These are phyloP conservation scores for Mycena epipterygia DNA, from an alignment of 768 basidiomycete genomes.

Conservation along the genomic window DNA sequence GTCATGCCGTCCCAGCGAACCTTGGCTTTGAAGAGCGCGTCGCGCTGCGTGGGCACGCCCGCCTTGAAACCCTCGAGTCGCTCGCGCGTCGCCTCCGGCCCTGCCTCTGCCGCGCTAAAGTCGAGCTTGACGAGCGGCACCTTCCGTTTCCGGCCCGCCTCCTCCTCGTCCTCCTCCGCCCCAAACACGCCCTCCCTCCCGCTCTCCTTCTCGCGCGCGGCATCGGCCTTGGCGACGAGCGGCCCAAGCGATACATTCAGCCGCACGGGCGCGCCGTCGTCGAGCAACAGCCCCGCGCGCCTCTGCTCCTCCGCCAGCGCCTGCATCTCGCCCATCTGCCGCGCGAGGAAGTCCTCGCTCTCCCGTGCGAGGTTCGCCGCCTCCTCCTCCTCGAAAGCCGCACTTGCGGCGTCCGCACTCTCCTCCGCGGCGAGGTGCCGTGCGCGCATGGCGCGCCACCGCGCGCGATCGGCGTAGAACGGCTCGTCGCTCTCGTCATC, in stretches of 20 bases:
- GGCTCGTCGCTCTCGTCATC: conserved; percentile 93
- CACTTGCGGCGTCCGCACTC: conserved; percentile 86
- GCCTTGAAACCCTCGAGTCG: conserved; percentile 49
- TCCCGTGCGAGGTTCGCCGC: conserved; percentile 89
- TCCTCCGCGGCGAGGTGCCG: conserved; percentile 83
- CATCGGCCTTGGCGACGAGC: conserved; percentile 57
- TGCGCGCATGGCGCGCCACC: conserved; percentile 87
- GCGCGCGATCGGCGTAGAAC: conserved; percentile 91
- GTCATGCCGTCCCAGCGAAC: conserved; percentile 93
- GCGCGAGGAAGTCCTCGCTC: conserved; percentile 93
- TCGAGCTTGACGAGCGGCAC: conserved; percentile 92
- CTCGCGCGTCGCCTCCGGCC: conserved; percentile 76
- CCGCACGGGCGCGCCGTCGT: conserved; percentile 92
- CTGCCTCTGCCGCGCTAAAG: conserved; percentile 86
- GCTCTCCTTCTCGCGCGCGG: conserved; percentile 54
- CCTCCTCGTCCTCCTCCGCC: conserved; percentile 90
- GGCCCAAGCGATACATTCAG: conserved; percentile 82
- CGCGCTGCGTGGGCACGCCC: conserved; percentile 83
- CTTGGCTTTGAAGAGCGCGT: conserved; percentile 84
- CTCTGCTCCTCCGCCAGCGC: conserved; percentile 91
- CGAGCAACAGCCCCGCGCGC: conserved; percentile 89
- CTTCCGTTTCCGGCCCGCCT: conserved; percentile 85
- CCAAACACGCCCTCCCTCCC: conserved; percentile 75
- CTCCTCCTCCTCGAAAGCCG: conserved; percentile 87
- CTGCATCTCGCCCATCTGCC: conserved; percentile 97